These are phyloP conservation scores for Pascua sp. DNA, from an alignment of 1,284 basidiomycete genomes.

Conservation along the genomic window DNA sequence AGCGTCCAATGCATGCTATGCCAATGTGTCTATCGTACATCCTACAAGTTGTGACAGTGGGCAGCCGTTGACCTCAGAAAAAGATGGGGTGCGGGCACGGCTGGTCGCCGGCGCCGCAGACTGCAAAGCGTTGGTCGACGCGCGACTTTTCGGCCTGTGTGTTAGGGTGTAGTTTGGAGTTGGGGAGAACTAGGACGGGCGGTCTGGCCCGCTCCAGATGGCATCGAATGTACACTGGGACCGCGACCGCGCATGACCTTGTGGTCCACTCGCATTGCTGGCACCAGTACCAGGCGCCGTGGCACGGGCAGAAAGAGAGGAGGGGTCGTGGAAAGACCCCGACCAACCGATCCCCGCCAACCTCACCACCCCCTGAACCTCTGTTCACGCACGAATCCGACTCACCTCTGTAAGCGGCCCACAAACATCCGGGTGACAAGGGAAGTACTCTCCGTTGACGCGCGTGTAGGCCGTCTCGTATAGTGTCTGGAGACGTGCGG, in stretches of 20 bases:
- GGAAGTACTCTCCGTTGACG: slow-evolving; percentile 40
- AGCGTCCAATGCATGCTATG: no score
- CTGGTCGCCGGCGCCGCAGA: slow-evolving; percentile 33
- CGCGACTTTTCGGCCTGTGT: slow-evolving; percentile 36
- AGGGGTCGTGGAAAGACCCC: neutral
- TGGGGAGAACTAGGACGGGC: no score
- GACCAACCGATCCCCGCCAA: no score
- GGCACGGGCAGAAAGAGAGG: no score
- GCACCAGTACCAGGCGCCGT: no score
- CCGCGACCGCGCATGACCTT: no score
- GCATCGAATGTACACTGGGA: no score
- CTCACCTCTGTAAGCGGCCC: slow-evolving; percentile 43
- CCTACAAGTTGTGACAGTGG: no score
- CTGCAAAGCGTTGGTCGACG: slow-evolving; percentile 35
- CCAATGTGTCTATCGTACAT: no score
- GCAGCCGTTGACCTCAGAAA: slow-evolving; percentile 28
- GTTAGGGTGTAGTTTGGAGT: neutral
- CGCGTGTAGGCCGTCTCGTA: slow-evolving; percentile 46
- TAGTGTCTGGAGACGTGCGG: slow-evolving; percentile 34
- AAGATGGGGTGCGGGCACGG: slow-evolving; percentile 40
- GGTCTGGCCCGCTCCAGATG: no score
- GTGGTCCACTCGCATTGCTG: no score
- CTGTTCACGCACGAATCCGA: neutral
- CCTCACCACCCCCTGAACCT: no score
- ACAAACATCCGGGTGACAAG: slow-evolving; percentile 43